These are phyloP conservation scores for Acorus gramineus DNA, from an alignment of 106 monocot genomes.

Conservation along the genomic window DNA sequence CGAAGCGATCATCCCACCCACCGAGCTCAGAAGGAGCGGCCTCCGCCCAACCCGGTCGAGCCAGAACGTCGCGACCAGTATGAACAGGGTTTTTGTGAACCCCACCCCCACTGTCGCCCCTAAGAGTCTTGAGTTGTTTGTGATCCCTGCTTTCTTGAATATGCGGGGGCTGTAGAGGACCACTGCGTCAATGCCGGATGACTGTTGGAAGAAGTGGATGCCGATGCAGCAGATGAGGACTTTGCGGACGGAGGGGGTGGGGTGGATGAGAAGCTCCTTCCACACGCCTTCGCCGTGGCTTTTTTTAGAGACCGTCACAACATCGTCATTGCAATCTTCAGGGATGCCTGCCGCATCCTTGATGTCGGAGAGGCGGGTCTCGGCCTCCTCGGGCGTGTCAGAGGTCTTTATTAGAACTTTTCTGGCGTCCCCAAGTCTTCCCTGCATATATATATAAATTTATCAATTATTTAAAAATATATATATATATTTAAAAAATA, in stretches of 20 bases:
- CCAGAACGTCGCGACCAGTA: conserved; percentile 25
- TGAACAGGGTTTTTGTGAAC: conserved; percentile 31
- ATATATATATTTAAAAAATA: too few species aligned
- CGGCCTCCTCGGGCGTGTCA: conserved; percentile 18
- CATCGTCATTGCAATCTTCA: background rate
- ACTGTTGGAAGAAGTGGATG: conserved; percentile 40
- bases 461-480: too few species aligned
- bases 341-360: conserved; percentile 14
- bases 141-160: conserved; percentile 23
- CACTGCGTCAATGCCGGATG: conserved; percentile 30
- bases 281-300: conserved; percentile 9
- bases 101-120: conserved; percentile 28
- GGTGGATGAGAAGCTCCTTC: conserved; percentile 25
- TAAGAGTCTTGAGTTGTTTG: conserved; percentile 15
- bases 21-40: conserved; percentile 27
- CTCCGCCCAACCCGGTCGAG: conserved; percentile 29
- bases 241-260: conserved; percentile 20
- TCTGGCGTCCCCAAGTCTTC: conserved; percentile 19
- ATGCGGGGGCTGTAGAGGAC: conserved; percentile 36
- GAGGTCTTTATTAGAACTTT: conserved; percentile 12
- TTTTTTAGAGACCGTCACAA: background rate
- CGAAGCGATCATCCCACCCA: conserved; percentile 23
- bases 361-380: conserved; percentile 21
- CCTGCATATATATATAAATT: background rate
- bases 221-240: conserved; percentile 22